Conservation (phyloP, 2,329 filamentous ascomycete species). For the Hypocrella siamensis region DNA sequence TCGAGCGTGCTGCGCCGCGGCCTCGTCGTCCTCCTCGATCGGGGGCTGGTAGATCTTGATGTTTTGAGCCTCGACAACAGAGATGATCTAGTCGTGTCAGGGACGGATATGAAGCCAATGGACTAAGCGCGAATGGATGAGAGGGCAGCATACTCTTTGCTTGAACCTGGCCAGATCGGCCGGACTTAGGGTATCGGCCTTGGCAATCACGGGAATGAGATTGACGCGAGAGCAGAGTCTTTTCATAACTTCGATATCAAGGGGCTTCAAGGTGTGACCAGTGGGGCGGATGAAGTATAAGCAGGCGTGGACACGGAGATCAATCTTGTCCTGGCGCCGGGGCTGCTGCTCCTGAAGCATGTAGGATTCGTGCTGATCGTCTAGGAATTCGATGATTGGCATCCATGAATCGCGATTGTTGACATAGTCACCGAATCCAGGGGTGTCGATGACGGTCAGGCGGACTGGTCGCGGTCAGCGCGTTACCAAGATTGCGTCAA, state of each 20-base stretch:
- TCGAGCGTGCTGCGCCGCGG: constrained; percentile 85
- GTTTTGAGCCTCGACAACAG: constrained; percentile 92
- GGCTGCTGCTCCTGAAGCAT: constrained; percentile 99
- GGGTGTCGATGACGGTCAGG: constrained; percentile 96
- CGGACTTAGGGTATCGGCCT: constrained; percentile 94
- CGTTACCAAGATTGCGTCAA: not conserved
- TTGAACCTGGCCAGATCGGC: constrained; percentile 88
- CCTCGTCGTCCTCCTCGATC: constrained; percentile 94
- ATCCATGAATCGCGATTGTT: constrained; percentile 99
- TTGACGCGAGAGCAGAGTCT: constrained; percentile 95
- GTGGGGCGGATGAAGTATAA: constrained; percentile 98
- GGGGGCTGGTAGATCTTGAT: constrained; percentile 99
- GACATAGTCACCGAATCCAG: constrained; percentile 98
- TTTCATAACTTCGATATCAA: constrained; percentile 99
- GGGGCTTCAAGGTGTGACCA: constrained; percentile 93
- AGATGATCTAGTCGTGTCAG: constrained; percentile 51
- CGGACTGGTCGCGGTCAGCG: constrained; percentile 47
- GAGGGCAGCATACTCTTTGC: constrained; percentile 53
- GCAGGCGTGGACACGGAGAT: constrained; percentile 95
- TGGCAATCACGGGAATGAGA: constrained; percentile 94
- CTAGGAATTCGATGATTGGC: constrained; percentile 98
- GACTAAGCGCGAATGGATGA: not conserved
- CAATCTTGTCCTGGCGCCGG: constrained; percentile 94
- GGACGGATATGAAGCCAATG: constrained; percentile 11
- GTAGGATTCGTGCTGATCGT: constrained; percentile 99